Evolutionary conservation across 2,329 filamentous ascomycete genomes (phyloP).

Genomic region (Moelleriella libera): DNA sequence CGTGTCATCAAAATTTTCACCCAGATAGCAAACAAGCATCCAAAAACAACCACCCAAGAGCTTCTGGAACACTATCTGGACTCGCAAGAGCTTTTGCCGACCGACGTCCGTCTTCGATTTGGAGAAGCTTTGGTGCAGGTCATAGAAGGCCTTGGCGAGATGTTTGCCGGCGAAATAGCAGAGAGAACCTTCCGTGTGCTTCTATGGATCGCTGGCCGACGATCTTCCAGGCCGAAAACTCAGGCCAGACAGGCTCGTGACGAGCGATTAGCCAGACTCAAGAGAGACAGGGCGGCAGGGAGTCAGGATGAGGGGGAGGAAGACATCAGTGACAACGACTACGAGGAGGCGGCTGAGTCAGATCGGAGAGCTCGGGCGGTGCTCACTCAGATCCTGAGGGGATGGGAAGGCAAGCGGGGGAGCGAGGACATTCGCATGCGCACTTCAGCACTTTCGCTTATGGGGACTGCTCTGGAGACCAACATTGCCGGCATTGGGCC

Average conservation of each 20-base stretch:
- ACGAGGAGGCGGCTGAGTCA: constrained; percentile 26
- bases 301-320: constrained; percentile 34
- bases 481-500: constrained; percentile 43
- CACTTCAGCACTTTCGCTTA: constrained; percentile 52
- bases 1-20: constrained; percentile 53
- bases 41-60: constrained; percentile 46
- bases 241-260: constrained; percentile 38
- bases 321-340: constrained; percentile 29
- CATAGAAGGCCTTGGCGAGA: constrained; percentile 43
- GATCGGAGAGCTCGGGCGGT: constrained; percentile 34
- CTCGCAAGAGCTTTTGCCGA: constrained; percentile 36
- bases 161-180: constrained; percentile 39
- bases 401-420: constrained; percentile 53
- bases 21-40: constrained; percentile 46
- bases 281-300: constrained; percentile 25
- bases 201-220: constrained; percentile 49
- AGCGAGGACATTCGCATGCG: constrained; percentile 58
- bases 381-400: constrained; percentile 41
- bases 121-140: constrained; percentile 54
- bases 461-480: constrained; percentile 45
- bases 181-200: constrained; percentile 39
- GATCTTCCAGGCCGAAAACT: constrained; percentile 46
- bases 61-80: constrained; percentile 57
- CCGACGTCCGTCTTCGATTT: constrained; percentile 53
- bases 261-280: constrained; percentile 31